Conservation (phyloP, 2,329 filamentous ascomycete species). For the Xylaria polymorpha region DNA sequence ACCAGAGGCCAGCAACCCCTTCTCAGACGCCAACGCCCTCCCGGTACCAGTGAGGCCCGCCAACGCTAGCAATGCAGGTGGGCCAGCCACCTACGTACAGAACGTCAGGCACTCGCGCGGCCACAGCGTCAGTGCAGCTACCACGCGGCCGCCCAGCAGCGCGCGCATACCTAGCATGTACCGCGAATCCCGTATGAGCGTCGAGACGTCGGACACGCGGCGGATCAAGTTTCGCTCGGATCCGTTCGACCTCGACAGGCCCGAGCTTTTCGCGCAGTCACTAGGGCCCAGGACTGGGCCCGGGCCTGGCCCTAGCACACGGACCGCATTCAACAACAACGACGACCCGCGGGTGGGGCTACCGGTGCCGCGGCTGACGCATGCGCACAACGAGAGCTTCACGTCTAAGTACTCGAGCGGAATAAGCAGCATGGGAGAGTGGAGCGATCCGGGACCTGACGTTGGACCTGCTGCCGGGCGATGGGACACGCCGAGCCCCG, state of each 20-base stretch:
- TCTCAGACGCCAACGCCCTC: conserved; percentile 62
- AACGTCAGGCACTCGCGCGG: conserved; percentile 63
- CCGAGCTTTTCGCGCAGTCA: conserved; percentile 55
- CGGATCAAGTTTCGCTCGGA: conserved; percentile 71
- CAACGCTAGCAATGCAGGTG: conserved; percentile 32
- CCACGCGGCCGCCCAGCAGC: conserved; percentile 45
- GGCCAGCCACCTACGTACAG: conserved; percentile 57
- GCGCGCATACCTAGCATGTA: conserved; percentile 55
- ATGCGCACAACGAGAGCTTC: conserved; percentile 55
- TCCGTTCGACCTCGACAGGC: conserved; percentile 72
- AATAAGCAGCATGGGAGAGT: conserved; percentile 59
- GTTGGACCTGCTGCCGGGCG: conserved; percentile 56
- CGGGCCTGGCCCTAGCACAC: conserved; percentile 37
- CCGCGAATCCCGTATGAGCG: conserved; percentile 58
- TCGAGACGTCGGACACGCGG: conserved; percentile 55
- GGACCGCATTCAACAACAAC: conserved; percentile 43
- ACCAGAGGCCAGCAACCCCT: conserved; percentile 56
- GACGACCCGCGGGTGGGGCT: conserved; percentile 35
- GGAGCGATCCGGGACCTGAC: conserved; percentile 67
- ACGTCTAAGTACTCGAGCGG: conserved; percentile 63
- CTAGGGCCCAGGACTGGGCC: conserved; percentile 24
- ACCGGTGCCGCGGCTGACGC: conserved; percentile 50
- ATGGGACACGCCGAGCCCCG: conserved; percentile 47
- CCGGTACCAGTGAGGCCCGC: conserved; percentile 43
- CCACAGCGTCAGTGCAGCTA: conserved; percentile 53